Base-by-base conservation (phyloP, 2,329 filamentous ascomycete species). In the Colletotrichum godetiae region DNA sequence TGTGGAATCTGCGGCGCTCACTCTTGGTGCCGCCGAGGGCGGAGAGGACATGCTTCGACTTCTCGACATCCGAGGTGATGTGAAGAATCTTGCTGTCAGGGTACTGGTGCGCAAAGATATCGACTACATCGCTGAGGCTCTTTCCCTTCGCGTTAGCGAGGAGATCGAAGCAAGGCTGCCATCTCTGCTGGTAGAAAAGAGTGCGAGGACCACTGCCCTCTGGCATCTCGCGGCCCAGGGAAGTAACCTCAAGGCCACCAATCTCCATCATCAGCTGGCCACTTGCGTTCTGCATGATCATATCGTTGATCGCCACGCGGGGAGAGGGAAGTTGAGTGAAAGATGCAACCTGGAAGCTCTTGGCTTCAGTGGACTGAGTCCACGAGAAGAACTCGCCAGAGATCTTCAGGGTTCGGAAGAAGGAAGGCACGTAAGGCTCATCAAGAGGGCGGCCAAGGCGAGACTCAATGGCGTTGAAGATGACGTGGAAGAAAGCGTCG, bases 401-500 rank as follows among this genome's bases (percentile, higher is more conserved):
- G 58, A 79, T 75, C 59, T 72, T 76, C 27, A 78, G 63, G 1
- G 72, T 70, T 31, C 74, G 67, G 73, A 78, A 75, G 64, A 77
- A 79, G 2, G 78, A 77, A 3, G 77, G 77, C 13, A 78, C 78
- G 60, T 78, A 78, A 24, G 76, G 76, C 72, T 77, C 78, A 52
- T 76, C 74, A 5, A 79, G 65, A 29, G 77, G 72, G 0, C 74
- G 73, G 1, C 76, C 78, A 11, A 77, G 73, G 6, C 75, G 71
- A n/a, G 76, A 74, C 62, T 79, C 77, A 8, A 79, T 68, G 3
- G 78, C 76, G 55, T 76, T 67, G 72, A 78, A 77, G 37, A 79
- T 77, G 59, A 77, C 73, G 60, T 79, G 77, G 73, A 79, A 78
- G 69, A 77, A 76, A 13, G 77, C 73, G 60, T 79, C 77, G 3